Base-by-base conservation (phyloP, 495 filamentous ascomycete species). In the Hyphodiscus hymeniophilus region DNA sequence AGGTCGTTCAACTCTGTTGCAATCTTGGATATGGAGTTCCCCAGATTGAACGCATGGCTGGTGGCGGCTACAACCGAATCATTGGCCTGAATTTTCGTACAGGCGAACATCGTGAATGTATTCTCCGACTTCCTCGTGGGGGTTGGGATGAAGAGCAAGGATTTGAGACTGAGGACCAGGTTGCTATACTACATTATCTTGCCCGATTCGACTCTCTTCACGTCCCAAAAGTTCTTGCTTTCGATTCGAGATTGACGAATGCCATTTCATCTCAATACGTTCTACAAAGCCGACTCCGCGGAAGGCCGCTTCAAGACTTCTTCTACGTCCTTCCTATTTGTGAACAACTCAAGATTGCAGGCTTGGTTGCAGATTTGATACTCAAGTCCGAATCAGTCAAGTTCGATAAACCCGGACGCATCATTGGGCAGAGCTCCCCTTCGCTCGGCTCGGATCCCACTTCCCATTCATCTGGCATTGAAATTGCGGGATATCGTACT, bases 31-130 rank as follows among this genome's bases (percentile, higher is more conserved):
- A 6, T 2, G 42, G 36, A 8, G 22, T 28, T 16, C 50, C 50
- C 24, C 21, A 42, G 21, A 43, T 53, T 30, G 38, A 42, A 30
- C 43, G 45, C 7, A 53, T 53, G 44, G 44, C 12, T 2, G 50
- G 50, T 0, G 50, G 50, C n/a, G 26, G 38, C 32, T 53, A n/a
- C 30, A 42, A 53, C n/a, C 34, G 43, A 31, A 44, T 53, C 32
- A 38, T 43, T 20, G 38, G 50, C 1, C 17, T 48, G 22, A 4
- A 11, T 18, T 32, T 50, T 12, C 6, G 23, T 7, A 42, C 39
- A 7, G 16, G 28, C 7, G 15, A 36, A 16, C 4, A 7, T 5
- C 31, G 8, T 8, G 17, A 23, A 3, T 47, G 35, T 26, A 42
- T 53, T 8, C 30, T 53, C 17, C 3, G 43, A 33, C 30, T 48